Evolutionary conservation across 2,329 filamentous ascomycete species (phyloP), one percentile per base, ranked within the genome.

Genomic region (Calonectria hongkongensis): DNA sequence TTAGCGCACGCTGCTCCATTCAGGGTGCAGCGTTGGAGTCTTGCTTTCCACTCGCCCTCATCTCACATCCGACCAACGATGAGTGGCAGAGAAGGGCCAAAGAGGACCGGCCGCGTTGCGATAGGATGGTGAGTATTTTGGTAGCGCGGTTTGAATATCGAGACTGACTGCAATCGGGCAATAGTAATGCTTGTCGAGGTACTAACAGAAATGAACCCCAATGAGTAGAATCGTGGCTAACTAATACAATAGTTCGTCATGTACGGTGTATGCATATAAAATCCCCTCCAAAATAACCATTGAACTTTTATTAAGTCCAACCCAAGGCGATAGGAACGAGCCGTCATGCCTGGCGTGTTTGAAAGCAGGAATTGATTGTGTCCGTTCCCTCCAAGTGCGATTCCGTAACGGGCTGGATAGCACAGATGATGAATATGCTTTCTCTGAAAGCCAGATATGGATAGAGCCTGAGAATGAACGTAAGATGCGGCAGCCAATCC

Each of bases 331-430:
- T 27, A 75, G 66, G 28, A 66, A 74, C 30, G 30, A 58, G 30
- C 74, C 74, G 18, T 74, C 74, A 9, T 75, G 74, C 18, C 16
- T 64, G 45, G 66, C 72, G 4, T 75, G 74, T 43, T 30, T 69
- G 4, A 75, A 71, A 43, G 74, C 72, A 15, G 73, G 73, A 0
- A 74, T 75, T 30, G 72, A 73, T 25, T 75, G 74, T 56, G 56
- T 75, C 28, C 70, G 74, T 3, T 68, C 72, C 4, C 67, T 75
- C 9, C 73, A 75, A 16, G 74, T 75, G 27, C 74, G 72, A 1
- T 75, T 75, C n/a, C 74, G 74, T 16, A 74, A 72, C 28, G 72
- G 74, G 3, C 56, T 75, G 1, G 74, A 75, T n/a, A 36, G 50
- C 18, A 36, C 51, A 15, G 54, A 70, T 39, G 63, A 73, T 16